Evolutionary conservation across 768 basidiomycete genomes (phyloP).

Genomic region (Tulasnella sp.): DNA sequence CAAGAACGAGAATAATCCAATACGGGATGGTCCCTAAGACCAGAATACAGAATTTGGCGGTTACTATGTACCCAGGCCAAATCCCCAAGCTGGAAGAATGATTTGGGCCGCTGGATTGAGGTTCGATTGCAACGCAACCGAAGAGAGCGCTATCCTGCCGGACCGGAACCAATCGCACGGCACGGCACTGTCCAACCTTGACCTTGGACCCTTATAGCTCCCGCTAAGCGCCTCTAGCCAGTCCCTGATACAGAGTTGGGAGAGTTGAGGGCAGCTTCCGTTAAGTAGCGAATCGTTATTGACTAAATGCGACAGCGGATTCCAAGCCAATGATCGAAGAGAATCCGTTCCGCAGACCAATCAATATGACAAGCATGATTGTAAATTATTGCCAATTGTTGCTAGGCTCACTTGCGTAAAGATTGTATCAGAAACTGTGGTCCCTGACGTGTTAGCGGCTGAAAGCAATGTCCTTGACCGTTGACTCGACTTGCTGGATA

Average conservation of each 20-base stretch:
- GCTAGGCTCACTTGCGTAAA: too few species aligned
- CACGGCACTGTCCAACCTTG: neutral
- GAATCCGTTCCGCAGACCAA: neutral
- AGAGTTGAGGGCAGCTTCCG: neutral
- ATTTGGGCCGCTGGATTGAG: neutral
- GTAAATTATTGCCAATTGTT: neutral
- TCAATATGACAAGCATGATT: neutral
- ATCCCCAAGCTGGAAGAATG: neutral
- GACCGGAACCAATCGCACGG: neutral
- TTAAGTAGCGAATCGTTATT: neutral
- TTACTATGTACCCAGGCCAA: neutral
- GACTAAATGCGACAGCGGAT: neutral
- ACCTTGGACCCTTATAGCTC: neutral
- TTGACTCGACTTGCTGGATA: neutral
- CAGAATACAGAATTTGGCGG: neutral
- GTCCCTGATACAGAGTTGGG: neutral
- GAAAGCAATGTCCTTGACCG: neutral
- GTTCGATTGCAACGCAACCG: neutral
- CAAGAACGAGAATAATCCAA: neutral
- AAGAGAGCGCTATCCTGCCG: neutral
- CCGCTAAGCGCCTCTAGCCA: neutral
- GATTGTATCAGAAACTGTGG: neutral
- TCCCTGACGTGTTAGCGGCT: neutral
- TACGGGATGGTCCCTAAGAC: neutral
- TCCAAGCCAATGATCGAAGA: neutral